Evolutionary conservation across 257 asterid species (phyloP).

Genomic region (Fraxinus pennsylvanica): DNA sequence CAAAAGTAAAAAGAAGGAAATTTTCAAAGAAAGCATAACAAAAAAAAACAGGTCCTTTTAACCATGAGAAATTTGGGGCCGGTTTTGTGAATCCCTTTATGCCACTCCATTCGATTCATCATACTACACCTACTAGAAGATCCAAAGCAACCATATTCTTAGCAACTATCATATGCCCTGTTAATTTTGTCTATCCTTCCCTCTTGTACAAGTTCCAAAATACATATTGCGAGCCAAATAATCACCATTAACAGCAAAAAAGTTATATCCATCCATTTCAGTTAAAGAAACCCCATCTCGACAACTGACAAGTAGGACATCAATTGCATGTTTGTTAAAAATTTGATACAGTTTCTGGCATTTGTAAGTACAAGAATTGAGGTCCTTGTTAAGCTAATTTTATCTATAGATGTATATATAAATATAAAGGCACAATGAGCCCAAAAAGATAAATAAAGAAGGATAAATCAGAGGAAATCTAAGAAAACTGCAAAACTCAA

Average conservation of each 20-base stretch:
- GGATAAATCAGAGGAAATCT: not conserved
- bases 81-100: not conserved
- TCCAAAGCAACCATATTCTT: not conserved
- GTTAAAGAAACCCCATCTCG: not conserved
- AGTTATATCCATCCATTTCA: not conserved
- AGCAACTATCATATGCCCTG: not conserved
- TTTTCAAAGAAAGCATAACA: not conserved
- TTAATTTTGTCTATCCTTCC: not conserved
- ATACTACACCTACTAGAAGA: not conserved
- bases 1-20: not conserved
- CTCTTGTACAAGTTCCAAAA: not conserved
- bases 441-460: not conserved
- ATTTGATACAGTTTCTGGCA: not conserved
- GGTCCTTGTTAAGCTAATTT: not conserved
- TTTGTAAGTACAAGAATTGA: not conserved
- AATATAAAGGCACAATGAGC: not conserved
- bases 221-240: not conserved
- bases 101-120: not conserved
- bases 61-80: not conserved
- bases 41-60: no score
- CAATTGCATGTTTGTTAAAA: not conserved
- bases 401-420: not conserved
- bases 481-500: not conserved
- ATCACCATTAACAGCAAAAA: not conserved
- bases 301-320: not conserved